A percentile compares a stretch with the other conserved stretches of the same genome.
phyloP scores from a whole-genome alignment of 495 filamentous ascomycete species.

The Poronia punctata region DNA sequence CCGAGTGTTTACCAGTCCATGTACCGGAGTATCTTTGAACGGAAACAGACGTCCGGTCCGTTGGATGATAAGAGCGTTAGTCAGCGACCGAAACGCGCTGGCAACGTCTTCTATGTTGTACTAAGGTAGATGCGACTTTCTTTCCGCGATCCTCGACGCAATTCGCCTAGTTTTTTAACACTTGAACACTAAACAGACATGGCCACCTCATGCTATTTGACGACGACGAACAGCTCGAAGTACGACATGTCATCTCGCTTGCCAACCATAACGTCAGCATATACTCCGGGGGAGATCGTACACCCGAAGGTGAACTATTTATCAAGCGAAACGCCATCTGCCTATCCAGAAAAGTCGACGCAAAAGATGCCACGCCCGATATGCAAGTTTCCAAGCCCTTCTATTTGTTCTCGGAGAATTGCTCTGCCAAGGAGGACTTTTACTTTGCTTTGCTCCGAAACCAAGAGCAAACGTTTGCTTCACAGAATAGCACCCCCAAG shows the following conservation, averaged over 20 bases:
- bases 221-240: constrained; percentile 80
- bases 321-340: constrained; percentile 94
- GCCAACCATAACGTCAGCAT: constrained; percentile 81
- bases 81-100: constrained; percentile 62
- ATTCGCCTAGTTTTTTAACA: constrained; percentile 8
- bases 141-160: background rate
- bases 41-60: constrained; percentile 52
- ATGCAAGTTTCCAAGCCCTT: constrained; percentile 66
- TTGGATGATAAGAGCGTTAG: constrained; percentile 39
- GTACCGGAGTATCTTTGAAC: constrained; percentile 93
- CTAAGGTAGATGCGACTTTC: constrained; percentile 54
- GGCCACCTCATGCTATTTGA: constrained; percentile 97
- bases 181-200: constrained; percentile 52
- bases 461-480: constrained; percentile 58
- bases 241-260: constrained; percentile 89
- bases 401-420: constrained; percentile 88
- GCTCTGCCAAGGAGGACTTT: constrained; percentile 95
- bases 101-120: constrained; percentile 93
- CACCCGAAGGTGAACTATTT: constrained; percentile 87
- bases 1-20: constrained; percentile 95
- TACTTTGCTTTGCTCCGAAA: constrained; percentile 88
- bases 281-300: constrained; percentile 71
- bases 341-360: constrained; percentile 62
- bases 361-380: constrained; percentile 46
- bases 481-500: constrained; percentile 53